Base-by-base conservation (phyloP, 2,329 filamentous ascomycete genomes). In the Aureobasidium subglaciale region DNA sequence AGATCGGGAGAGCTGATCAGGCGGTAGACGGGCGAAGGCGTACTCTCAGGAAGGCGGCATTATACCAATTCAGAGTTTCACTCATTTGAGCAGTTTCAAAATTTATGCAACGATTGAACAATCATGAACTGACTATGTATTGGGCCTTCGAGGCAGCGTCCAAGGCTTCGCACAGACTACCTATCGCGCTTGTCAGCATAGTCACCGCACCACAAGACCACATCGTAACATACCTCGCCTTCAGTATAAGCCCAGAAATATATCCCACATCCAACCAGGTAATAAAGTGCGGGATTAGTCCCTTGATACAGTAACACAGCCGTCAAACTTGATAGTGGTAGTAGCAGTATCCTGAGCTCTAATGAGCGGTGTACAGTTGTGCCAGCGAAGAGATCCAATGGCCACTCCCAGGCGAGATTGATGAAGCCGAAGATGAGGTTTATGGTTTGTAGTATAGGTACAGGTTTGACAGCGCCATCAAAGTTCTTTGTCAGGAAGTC, bases 211-310 rank as follows among this genome's bases (percentile, higher is more conserved):
- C 32, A 30, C n/a, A 18, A 15, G 29, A 5, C 48, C 10, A 13
- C 7, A 20, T 37, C 27, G 35, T 50, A 2, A 76, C 86, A 68
- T 73, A 96, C 91, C 85, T 99, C 93, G 72, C 93, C 93, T 72
- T 99, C 92, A 65, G 87, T 93, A 66, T 95, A 97, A 1, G 89
- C 93, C 91, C 91, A 96, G 65, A 97, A 96, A 72, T 97, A 99
- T 13, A 93, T 85, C 7, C 76, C 78, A 74, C 95, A 85, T 18
- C 86, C 92, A 59, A 96, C 81, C 24, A 95, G 69, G 69, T 97
- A 96, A 74, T 97, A 99, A 52, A 97, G 74, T 4, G 89, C 93
- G 2, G 92, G 80, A 68, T 99, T 95, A 25, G 91, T 96, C 57
- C 84, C 88, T 71, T 97, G 93, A 70, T 99, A 99, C 60, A 96